Conservation (phyloP, 768 basidiomycete genomes). For the Pleurotus platypus region DNA sequence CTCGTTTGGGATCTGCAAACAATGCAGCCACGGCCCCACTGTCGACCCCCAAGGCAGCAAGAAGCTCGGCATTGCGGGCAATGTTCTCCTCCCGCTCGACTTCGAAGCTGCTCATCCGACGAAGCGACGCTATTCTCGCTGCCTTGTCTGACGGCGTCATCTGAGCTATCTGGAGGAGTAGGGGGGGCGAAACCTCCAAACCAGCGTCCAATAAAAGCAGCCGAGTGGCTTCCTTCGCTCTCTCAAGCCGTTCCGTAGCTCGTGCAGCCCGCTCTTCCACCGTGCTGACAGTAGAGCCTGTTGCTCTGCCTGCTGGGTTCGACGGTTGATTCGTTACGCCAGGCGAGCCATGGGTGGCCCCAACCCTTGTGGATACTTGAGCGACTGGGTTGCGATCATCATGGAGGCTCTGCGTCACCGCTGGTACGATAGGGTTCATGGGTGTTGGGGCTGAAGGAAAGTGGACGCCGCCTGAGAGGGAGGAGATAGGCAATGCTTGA, state of each 20-base stretch:
- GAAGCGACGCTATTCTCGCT: background rate
- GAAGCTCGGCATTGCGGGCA: background rate
- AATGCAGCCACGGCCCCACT: conserved; percentile 10
- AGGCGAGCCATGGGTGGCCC: background rate
- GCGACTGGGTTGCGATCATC: no score
- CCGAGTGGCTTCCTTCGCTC: background rate
- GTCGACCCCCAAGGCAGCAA: background rate
- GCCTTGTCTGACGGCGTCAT: background rate
- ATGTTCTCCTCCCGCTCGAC: background rate
- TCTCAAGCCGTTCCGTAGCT: background rate
- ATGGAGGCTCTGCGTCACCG: no score
- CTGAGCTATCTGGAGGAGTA: background rate
- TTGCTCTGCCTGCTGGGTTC: background rate
- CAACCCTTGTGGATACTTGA: no score
- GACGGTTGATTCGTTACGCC: background rate
- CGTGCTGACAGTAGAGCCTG: background rate
- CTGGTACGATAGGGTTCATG: no score
- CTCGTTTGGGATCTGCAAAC: conserved; percentile 10
- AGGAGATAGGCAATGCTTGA: background rate
- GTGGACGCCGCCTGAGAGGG: background rate
- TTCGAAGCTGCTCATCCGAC: background rate
- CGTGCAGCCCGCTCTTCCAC: background rate
- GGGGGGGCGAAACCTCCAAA: background rate
- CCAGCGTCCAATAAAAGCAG: background rate
- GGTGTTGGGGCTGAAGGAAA: background rate